Conservation (phyloP, 2,329 filamentous ascomycete genomes). For the Dothidotthia symphoricarpi region DNA sequence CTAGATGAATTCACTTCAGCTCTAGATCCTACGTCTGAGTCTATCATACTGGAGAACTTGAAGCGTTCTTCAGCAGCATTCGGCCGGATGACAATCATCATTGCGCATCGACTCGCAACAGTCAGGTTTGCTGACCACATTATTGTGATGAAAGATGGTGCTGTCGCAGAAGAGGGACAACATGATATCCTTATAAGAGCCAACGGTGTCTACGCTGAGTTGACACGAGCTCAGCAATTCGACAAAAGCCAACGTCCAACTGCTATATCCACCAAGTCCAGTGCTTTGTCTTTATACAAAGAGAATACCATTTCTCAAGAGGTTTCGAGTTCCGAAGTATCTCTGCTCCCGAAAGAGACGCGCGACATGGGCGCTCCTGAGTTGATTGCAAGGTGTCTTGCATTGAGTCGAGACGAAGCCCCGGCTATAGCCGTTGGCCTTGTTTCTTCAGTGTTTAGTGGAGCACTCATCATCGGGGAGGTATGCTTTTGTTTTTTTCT, state of each 20-base stretch:
- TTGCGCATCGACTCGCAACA: conserved; percentile 40
- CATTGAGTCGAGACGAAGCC: conserved; percentile 39
- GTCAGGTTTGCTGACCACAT: conserved; percentile 41
- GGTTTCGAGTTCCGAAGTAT: conserved; percentile 1
- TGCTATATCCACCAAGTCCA: conserved; percentile 23
- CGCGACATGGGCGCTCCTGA: conserved; percentile 15
- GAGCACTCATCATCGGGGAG: conserved; percentile 58
- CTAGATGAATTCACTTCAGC: conserved; percentile 42
- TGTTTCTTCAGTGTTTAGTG: conserved; percentile 47
- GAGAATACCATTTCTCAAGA: conserved; percentile 8
- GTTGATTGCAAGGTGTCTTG: conserved; percentile 26
- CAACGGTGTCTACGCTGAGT: conserved; percentile 33
- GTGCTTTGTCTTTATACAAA: conserved; percentile 12
- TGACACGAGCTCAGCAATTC: conserved; percentile 38
- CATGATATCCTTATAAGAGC: conserved; percentile 31
- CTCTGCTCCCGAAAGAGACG: background rate
- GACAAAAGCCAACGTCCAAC: conserved; percentile 25
- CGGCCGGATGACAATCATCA: conserved; percentile 38
- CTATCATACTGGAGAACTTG: conserved; percentile 34
- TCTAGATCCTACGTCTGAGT: conserved; percentile 31
- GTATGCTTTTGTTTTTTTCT: conserved; percentile 18
- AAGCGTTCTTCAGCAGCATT: conserved; percentile 26
- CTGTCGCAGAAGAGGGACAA: conserved; percentile 31
- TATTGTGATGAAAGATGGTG: conserved; percentile 38
- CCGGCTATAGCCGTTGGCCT: conserved; percentile 45